Percentiles rank a stretch among this genome's conserved stretches.
phyloP scores from a whole-genome alignment of 78 protist genomes.

The Blattamonas nauphoetae region DNA sequence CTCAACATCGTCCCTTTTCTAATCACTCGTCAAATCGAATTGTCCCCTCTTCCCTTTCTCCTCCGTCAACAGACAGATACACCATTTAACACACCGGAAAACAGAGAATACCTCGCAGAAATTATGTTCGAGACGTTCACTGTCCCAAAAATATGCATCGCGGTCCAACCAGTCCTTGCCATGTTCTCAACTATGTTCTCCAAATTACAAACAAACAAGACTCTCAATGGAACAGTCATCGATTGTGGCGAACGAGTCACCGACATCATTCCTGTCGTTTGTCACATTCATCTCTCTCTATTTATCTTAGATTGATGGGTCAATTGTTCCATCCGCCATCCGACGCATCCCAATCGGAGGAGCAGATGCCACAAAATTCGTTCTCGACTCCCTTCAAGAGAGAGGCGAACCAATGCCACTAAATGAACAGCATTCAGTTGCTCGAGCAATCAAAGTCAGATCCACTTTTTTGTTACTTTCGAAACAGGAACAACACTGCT shows the following conservation, averaged over 20 bases:
- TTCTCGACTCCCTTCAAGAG: constrained; percentile 86
- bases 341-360: constrained; percentile 96
- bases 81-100: constrained; percentile 97
- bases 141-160: constrained; percentile 93
- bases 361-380: constrained; percentile 83
- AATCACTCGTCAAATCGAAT: no score
- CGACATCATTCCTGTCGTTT: constrained; percentile 94
- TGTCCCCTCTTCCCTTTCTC: no score
- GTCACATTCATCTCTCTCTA: no score
- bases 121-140: constrained; percentile 98
- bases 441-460: constrained; percentile 24
- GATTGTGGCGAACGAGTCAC: constrained; percentile 98
- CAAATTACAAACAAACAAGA: constrained; percentile 22
- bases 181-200: constrained; percentile 80
- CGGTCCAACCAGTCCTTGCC: constrained; percentile 97
- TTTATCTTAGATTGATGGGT: constrained; percentile 87
- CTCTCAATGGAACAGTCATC: constrained; percentile 91
- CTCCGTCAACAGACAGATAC: constrained; percentile 98
- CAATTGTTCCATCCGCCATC: constrained; percentile 87
- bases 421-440: constrained; percentile 68
- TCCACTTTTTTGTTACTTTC: no score
- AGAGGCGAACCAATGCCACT: constrained; percentile 83
- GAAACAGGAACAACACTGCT: constrained; percentile 71
- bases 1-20: no score
- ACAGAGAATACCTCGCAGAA: constrained; percentile 96